Conservation (phyloP, 257 asterid genomes). For the Nicotiana obtusifolia region DNA sequence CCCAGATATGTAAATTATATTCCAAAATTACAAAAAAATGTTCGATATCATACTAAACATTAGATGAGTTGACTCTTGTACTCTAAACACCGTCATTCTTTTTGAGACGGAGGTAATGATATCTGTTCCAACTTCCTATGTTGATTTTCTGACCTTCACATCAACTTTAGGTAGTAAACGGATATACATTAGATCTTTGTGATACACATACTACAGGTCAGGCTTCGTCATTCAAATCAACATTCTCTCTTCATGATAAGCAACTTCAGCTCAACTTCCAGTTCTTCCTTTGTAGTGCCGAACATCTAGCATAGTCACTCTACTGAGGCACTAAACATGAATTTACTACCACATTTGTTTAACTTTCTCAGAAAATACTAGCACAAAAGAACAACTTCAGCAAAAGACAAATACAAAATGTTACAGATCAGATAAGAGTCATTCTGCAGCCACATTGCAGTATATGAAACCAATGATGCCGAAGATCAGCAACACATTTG, state of each 20-base stretch:
- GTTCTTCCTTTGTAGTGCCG: not conserved
- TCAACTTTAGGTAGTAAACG: not conserved
- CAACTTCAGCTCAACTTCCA: not conserved
- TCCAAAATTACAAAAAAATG: not conserved
- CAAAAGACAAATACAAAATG: not conserved
- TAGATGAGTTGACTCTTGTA: not conserved
- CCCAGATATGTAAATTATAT: not conserved
- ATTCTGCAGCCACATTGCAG: not conserved
- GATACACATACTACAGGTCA: not conserved
- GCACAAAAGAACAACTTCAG: not conserved
- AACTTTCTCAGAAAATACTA: not conserved
- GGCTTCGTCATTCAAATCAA: not conserved
- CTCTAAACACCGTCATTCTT: not conserved
- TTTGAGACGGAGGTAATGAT: not conserved
- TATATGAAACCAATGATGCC: not conserved
- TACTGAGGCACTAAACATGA: not conserved
- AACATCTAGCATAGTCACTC: not conserved
- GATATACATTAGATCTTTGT: not conserved
- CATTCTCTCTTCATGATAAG: not conserved
- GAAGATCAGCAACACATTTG: not conserved
- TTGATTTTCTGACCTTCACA: not conserved
- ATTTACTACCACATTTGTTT: not conserved
- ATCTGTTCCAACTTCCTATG: not conserved
- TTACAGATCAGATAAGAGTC: not conserved
- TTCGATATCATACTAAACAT: not conserved